Base-by-base conservation (phyloP, 192 early-diverging fungal genomes). In the Podila epigama region DNA sequence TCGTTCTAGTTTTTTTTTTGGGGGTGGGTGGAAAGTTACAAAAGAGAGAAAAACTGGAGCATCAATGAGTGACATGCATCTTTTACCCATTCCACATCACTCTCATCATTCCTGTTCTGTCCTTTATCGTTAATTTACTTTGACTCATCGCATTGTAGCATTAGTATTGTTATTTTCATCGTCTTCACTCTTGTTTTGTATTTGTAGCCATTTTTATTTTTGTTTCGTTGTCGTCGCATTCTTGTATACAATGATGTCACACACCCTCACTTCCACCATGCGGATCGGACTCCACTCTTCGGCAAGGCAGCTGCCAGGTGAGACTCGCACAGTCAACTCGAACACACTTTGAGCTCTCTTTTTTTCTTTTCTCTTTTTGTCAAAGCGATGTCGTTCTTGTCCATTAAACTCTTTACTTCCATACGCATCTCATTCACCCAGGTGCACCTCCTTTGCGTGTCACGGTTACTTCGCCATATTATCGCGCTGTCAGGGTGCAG, bases 401-500 rank as follows among this genome's bases (percentile, higher is more conserved):
- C 13, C 59, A 35, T 62, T 27, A 22, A 27, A 36, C 2, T 5
- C 25, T 40, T 10, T 27, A 15, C 1, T 13, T 15, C 1, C 8
- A 41, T 11, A 58, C 35, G 35, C 56, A 22, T 20, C 33, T n/a
- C n/a, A n/a, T n/a, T n/a, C n/a, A n/a, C n/a, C n/a, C n/a, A n/a
- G n/a, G n/a, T 60, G 59, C 59, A 33, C 66, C 7, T 64, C 59
- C 2, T 40, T 32, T 77, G 50, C 73, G 73, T 32, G 60, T 77
- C 60, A 77, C 58, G 42, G 56, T 77, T 15, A 54, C 66, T 25
- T 64, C 66, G 0, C 73, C 73, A 10, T 77, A 77, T 40, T 77
- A 77, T 29, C 66, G 73, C 36, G 58, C 66, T 18, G 66, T 77
- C 56, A 68, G 68, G 53, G 66, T 68, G 37, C 73, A 68, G 58